Evolutionary conservation across 768 basidiomycete species (phyloP), one percentile per base, ranked within the genome.

Genomic region (Solioccasus polychromus): DNA sequence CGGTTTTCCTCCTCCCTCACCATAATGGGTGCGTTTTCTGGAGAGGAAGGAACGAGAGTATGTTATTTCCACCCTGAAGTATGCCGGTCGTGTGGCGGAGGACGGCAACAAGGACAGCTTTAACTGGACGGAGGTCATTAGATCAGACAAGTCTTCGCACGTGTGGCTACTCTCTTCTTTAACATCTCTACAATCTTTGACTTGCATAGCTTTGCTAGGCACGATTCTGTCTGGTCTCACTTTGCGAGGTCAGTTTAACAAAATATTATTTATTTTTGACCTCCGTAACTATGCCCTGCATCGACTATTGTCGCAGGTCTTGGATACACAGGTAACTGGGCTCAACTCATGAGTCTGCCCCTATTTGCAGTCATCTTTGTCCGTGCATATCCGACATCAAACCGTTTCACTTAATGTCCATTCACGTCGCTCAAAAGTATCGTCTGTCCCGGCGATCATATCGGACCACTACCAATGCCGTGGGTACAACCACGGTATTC

Each of bases 231-330:
- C 15, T 5, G 30, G 30, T 31, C 30, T 31, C 11, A 15, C 30
- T 31, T 31, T 5, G 30, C 15, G 30, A 31, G 30, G 11, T 4
- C 11, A 5, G 23, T 15, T 9, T 14, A 29, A 3, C 15, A n/a
- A 20, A 34, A 28, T 63, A n/a, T 19, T 17, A n/a, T n/a, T n/a
- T n/a, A n/a, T 44, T 24, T 71, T 25, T 11, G 74, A 2, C 68
- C 71, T 38, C 68, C 17, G 74, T 14, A 70, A 74, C 7, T 2
- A 7, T 45, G 85, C 57, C 88, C 88, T 65, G 68, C 79, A 6
- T 86, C 88, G 15, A 81, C 83, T 10, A 85, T 90, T 63, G 78
- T 88, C 3, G 67, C 76, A 22, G 68, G 71, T 8, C 71, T 85
- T 1, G 82, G 82, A n/a, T 83, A 75, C 59, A 73, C 73, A 2